Evolutionary conservation across 1,139 yeast species (phyloP), one percentile per base, ranked within the genome.

Genomic region (Chernovozyma sophiae-reginae): DNA sequence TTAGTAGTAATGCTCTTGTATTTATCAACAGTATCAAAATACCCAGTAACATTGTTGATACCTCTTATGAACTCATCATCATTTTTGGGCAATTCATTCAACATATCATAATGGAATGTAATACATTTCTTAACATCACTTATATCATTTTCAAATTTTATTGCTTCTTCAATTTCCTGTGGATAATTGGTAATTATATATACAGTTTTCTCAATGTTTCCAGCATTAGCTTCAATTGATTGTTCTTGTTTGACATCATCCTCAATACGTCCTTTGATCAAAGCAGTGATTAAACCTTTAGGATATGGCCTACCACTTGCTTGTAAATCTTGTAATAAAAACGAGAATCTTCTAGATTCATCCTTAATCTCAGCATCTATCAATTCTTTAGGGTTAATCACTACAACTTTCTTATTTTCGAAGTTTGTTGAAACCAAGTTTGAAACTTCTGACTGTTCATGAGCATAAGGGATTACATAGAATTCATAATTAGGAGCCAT

Each of bases 11-110:
- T 43, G 2, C 53, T 47, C 32, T 54, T 52, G 14, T 61, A 48
- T 50, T 77, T 80, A 30, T 70, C 72, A 14, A 80, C 86, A 18
- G 82, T 77, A 22, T 71, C 71, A 46, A 76, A 81, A 54, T 81
- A 81, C 25, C 79, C 79, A 38, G 71, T 62, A 17, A 79, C 73
- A 41, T 71, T 68, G 15, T 51, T 46, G 34, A 70, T 49, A 6
- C 48, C 44, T 45, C 72, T 58, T 6, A 51, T 55, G 14, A 66
- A 70, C 1, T 55, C 55, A 10, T 58, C 55, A 15, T 47, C 44
- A 11, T 38, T 46, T 12, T 58, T 48, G 3, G 61, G 55, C 13
- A 65, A 40, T 24, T 52, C 56, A 26, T 53, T 52, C 36, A 53
- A 37, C 29, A 53, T 49, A 36, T 67, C 73, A 23, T 48, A 43